Evolutionary conservation across 306 rosid genomes (phyloP).

Genomic region (Begonia loranthoides): DNA sequence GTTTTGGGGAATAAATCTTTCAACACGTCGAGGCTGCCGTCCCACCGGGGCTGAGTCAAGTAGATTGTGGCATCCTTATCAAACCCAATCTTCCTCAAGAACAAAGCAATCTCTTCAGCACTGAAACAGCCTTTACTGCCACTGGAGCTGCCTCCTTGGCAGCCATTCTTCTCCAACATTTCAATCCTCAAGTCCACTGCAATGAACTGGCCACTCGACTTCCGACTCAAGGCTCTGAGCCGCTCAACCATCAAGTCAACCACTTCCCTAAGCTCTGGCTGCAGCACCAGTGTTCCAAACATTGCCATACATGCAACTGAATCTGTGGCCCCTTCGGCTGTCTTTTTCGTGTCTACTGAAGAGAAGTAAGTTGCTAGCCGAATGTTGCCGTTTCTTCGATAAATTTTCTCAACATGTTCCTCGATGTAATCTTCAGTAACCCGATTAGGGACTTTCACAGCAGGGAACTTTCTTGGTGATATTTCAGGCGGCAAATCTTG

Average conservation of each 20-base stretch:
- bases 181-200: conserved; percentile 84
- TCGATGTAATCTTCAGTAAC: conserved; percentile 73
- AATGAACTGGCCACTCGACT: conserved; percentile 69
- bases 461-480: conserved; percentile 57
- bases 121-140: conserved; percentile 49
- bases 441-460: conserved; percentile 82
- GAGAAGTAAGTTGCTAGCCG: conserved; percentile 91
- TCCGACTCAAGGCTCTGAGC: conserved; percentile 72
- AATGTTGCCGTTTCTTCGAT: conserved; percentile 51
- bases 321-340: conserved; percentile 29
- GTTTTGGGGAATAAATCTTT: conserved; percentile 94
- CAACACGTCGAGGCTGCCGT: conserved; percentile 63
- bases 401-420: conserved; percentile 62
- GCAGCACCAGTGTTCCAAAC: conserved; percentile 84
- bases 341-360: conserved; percentile 74
- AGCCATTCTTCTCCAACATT: conserved; percentile 65
- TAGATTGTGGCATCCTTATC: conserved; percentile 77
- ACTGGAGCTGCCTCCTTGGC: conserved; percentile 44
- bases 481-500: conserved; percentile 50
- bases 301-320: conserved; percentile 82
- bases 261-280: conserved; percentile 56
- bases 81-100: conserved; percentile 70
- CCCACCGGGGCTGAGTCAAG: conserved; percentile 90
- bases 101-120: conserved; percentile 65
- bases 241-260: conserved; percentile 79